phyloP scores from a whole-genome alignment of 352 stramenopile species.

The Pythium insidiosum region DNA sequence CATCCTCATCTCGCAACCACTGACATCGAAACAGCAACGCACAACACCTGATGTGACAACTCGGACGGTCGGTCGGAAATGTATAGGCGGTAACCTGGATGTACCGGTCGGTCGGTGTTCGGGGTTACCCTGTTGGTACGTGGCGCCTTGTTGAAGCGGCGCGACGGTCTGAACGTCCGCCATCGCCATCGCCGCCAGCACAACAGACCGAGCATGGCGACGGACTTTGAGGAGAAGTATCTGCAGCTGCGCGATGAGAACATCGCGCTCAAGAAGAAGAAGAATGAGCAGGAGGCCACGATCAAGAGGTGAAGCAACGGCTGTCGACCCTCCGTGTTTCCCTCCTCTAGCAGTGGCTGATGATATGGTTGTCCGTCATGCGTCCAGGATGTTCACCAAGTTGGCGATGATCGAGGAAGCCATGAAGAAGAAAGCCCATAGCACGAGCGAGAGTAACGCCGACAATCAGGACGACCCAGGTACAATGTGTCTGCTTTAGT shows the following conservation, averaged over 20 bases:
- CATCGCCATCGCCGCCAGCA: too few relatives aligned
- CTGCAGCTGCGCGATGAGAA: constrained; percentile 80
- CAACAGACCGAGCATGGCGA: too few relatives aligned
- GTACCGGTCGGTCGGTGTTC: too few relatives aligned
- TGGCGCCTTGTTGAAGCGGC: too few relatives aligned
- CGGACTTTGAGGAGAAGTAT: constrained; percentile 82
- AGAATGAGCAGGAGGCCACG: constrained; percentile 87
- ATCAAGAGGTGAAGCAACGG: constrained; percentile 60
- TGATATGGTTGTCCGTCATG: too few relatives aligned
- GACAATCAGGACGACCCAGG: constrained; percentile 53
- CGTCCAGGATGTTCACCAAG: constrained; percentile 83
- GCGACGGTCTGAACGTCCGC: too few relatives aligned
- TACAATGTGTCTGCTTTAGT: constrained; percentile 3
- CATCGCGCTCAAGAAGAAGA: constrained; percentile 83
- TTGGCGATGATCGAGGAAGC: constrained; percentile 83
- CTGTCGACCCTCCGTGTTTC: too few relatives aligned
- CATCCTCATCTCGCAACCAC: constrained; percentile 1
- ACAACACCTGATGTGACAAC: constrained; percentile 8
- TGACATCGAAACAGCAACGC: constrained; percentile 4
- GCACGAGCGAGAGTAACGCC: too few relatives aligned
- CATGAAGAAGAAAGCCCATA: constrained; percentile 67
- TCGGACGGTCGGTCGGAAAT: constrained; percentile 10
- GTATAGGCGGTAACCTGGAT: too few relatives aligned
- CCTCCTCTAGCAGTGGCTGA: background rate
- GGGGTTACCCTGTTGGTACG: too few relatives aligned